Percentiles rank a stretch among this genome's conserved stretches.
These are phyloP conservation scores for Strobilomyces echinocephalus DNA, from an alignment of 768 basidiomycete species.

Conservation along the genomic window DNA sequence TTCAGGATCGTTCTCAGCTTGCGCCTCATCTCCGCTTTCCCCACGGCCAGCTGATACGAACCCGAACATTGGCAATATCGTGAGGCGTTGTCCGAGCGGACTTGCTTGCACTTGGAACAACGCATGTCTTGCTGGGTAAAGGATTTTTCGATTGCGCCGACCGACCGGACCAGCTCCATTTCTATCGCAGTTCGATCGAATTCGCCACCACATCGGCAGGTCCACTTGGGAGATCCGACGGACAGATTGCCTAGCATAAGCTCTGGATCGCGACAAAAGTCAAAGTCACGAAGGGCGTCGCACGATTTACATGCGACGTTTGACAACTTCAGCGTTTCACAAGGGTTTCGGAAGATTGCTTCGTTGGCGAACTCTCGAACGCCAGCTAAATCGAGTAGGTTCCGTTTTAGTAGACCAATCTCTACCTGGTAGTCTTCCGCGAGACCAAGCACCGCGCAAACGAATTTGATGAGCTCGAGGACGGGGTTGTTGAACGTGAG, in stretches of 20 bases:
- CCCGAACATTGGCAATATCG: slow-evolving; percentile 88
- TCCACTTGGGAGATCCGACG: slow-evolving; percentile 54
- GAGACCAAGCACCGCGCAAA: slow-evolving; percentile 76
- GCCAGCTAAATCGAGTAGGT: slow-evolving; percentile 80
- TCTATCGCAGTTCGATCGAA: slow-evolving; percentile 90
- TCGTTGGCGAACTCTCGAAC: slow-evolving; percentile 84
- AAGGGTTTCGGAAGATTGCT: slow-evolving; percentile 87
- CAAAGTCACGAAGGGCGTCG: slow-evolving; percentile 83
- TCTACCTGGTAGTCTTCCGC: slow-evolving; percentile 82
- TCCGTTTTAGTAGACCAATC: slow-evolving; percentile 83
- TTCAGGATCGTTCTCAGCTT: slow-evolving; percentile 80
- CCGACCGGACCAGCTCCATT: slow-evolving; percentile 73
- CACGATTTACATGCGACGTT: slow-evolving; percentile 88
- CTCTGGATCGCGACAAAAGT: slow-evolving; percentile 90
- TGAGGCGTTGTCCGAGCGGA: slow-evolving; percentile 85
- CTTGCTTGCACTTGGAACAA: slow-evolving; percentile 85
- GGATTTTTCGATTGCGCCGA: slow-evolving; percentile 62
- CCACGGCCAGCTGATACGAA: slow-evolving; percentile 66
- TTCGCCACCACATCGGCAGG: slow-evolving; percentile 74
- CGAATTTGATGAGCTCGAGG: slow-evolving; percentile 85
- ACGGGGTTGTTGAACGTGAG: slow-evolving; percentile 73
- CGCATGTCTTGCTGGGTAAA: slow-evolving; percentile 88
- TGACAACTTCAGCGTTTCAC: slow-evolving; percentile 76
- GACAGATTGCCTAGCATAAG: slow-evolving; percentile 57
- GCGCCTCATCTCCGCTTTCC: slow-evolving; percentile 65